Evolutionary conservation across 177 flowering plant species (phyloP).

Genomic region (Telopea speciosissima): DNA sequence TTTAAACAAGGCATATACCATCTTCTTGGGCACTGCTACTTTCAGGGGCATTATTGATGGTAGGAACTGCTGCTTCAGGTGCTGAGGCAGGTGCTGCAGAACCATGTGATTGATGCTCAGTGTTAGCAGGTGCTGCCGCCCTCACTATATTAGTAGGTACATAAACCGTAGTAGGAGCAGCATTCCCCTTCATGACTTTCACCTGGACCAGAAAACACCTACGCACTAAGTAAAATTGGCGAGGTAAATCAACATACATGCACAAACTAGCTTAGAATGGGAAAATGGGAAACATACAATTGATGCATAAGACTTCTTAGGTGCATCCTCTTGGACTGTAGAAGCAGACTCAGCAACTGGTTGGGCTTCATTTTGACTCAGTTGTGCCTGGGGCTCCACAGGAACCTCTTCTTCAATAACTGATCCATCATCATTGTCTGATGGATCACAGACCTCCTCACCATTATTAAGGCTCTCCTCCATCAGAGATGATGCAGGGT

Average conservation of each 20-base stretch:
- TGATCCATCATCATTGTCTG: slow-evolving; percentile 20
- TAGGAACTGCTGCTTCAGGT: slow-evolving; percentile 33
- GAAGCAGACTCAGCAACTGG: slow-evolving; percentile 27
- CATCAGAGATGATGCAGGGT: slow-evolving; percentile 20
- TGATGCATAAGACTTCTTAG: slow-evolving; percentile 64
- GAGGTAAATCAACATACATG: not conserved
- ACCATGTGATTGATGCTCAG: slow-evolving; percentile 29
- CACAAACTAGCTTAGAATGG: not conserved
- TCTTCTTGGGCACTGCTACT: slow-evolving; percentile 37
- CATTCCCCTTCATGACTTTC: slow-evolving; percentile 28
- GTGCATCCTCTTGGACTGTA: slow-evolving; percentile 37
- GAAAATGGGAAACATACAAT: slow-evolving; percentile 42
- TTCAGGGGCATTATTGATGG: slow-evolving; percentile 24
- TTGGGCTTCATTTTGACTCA: slow-evolving; percentile 22
- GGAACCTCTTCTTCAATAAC: slow-evolving; percentile 16
- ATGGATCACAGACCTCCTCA: slow-evolving; percentile 19
- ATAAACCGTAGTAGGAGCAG: slow-evolving; percentile 24
- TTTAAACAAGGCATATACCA: slow-evolving; percentile 28
- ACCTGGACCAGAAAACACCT: slow-evolving; percentile 20
- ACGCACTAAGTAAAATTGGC: not conserved
- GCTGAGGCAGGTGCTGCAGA: slow-evolving; percentile 26
- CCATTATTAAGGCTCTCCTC: slow-evolving; percentile 28
- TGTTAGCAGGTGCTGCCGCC: slow-evolving; percentile 26
- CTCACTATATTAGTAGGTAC: slow-evolving; percentile 23
- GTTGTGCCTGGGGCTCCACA: slow-evolving; percentile 21